phyloP scores from a whole-genome alignment of 352 stramenopile genomes.

The Phytopythium vexans region DNA sequence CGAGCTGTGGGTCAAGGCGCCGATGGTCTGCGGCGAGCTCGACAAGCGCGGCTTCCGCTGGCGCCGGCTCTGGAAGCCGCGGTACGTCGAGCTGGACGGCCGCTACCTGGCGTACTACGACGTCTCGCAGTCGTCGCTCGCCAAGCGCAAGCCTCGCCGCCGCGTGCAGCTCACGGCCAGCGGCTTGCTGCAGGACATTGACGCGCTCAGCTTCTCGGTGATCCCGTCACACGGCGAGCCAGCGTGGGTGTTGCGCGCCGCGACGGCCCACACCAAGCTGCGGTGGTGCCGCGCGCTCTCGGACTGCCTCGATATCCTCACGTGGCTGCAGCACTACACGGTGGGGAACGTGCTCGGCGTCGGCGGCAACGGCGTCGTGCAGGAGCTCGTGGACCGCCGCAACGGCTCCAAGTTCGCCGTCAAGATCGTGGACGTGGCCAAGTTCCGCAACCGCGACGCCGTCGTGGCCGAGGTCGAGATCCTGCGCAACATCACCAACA shows the following conservation, averaged over 20 bases:
- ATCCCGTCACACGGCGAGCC: conserved; percentile 45
- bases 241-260: conserved; percentile 57
- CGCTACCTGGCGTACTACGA: conserved; percentile 34
- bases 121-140: conserved; percentile 10
- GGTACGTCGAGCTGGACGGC: conserved; percentile 74
- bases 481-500: conserved; percentile 76
- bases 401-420: conserved; percentile 53
- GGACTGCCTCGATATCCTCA: conserved; percentile 77
- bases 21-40: conserved; percentile 58
- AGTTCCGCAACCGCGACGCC: conserved; percentile 69
- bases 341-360: conserved; percentile 62
- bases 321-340: conserved; percentile 71
- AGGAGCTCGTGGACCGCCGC: conserved; percentile 58
- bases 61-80: conserved; percentile 75
- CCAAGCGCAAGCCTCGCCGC: conserved; percentile 30
- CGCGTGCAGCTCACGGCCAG: conserved; percentile 64
- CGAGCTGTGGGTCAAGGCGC: conserved; percentile 76
- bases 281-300: conserved; percentile 61
- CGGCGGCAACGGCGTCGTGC: conserved; percentile 72
- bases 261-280: conserved; percentile 46
- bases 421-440: conserved; percentile 75
- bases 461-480: conserved; percentile 78
- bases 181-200: conserved; percentile 44
- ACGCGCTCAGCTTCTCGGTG: conserved; percentile 52
- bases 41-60: conserved; percentile 77